Percentiles rank a stretch among this genome's conserved stretches.
phyloP scores from a whole-genome alignment of 176 grass and related monocot species.

The Phoenix roebelenii region DNA sequence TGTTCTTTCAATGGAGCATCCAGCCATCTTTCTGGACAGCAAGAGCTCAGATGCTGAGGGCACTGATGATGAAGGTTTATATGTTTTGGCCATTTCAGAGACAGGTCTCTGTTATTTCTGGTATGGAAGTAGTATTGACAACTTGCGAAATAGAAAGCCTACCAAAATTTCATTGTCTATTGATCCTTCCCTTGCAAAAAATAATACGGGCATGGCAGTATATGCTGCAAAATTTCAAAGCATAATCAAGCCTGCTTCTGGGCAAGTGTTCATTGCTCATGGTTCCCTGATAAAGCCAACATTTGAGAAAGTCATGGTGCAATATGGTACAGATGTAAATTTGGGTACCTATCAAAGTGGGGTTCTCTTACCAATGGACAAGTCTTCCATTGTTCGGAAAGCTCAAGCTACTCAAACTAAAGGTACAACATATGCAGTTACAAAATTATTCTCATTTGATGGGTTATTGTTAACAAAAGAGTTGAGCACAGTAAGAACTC shows the following conservation, averaged over 20 bases:
- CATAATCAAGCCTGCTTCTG: slow-evolving; percentile 44
- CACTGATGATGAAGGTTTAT: slow-evolving; percentile 25
- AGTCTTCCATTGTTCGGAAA: slow-evolving; percentile 32
- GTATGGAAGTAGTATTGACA: slow-evolving; percentile 49
- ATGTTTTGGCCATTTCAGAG: slow-evolving; percentile 80
- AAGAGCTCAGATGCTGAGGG: slow-evolving; percentile 28
- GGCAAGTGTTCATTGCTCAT: slow-evolving; percentile 67
- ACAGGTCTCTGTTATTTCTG: slow-evolving; percentile 82
- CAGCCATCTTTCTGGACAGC: slow-evolving; percentile 68
- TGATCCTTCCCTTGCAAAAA: slow-evolving; percentile 32
- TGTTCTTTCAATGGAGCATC: slow-evolving; percentile 82
- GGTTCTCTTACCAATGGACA: slow-evolving; percentile 55
- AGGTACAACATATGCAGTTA: slow-evolving; percentile 28
- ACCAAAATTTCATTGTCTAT: slow-evolving; percentile 46
- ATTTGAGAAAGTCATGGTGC: slow-evolving; percentile 67
- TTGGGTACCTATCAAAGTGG: slow-evolving; percentile 57
- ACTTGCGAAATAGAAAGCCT: slow-evolving; percentile 55
- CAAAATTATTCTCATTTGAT: too few species aligned
- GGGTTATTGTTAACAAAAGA: too few species aligned
- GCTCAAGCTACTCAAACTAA: slow-evolving; percentile 37
- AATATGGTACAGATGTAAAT: slow-evolving; percentile 57
- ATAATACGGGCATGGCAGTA: slow-evolving; percentile 37
- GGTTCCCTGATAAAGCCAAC: slow-evolving; percentile 79
- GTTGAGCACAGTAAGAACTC: too few species aligned
- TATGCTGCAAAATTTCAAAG: slow-evolving; percentile 73